These are phyloP conservation scores for Trypanosoma grayi DNA, from an alignment of 208 protist genomes.

Conservation along the genomic window DNA sequence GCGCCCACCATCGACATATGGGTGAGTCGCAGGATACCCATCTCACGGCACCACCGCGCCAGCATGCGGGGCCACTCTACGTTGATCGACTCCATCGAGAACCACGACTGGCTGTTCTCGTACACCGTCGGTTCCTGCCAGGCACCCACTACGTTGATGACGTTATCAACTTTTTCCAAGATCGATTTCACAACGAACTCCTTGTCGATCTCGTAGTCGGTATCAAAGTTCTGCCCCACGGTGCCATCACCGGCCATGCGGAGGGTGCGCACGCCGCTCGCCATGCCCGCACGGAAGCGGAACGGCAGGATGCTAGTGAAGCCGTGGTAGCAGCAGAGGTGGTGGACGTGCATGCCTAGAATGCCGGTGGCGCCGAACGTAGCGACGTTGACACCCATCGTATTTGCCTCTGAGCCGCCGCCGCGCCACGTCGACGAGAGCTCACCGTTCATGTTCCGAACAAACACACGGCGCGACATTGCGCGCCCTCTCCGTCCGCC, in stretches of 20 bases:
- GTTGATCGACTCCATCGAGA: constrained; percentile 89
- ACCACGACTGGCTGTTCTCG: constrained; percentile 90
- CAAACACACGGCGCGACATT: constrained; percentile 88
- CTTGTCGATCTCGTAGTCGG: constrained; percentile 90
- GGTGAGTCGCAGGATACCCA: constrained; percentile 81
- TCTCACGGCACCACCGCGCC: constrained; percentile 82
- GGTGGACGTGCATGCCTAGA: constrained; percentile 74
- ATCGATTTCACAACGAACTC: constrained; percentile 91
- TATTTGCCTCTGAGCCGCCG: constrained; percentile 69
- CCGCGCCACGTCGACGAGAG: constrained; percentile 80
- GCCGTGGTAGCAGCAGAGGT: constrained; percentile 70
- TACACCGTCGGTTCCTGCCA: constrained; percentile 89
- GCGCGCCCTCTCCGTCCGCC: background rate
- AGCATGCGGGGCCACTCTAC: constrained; percentile 91
- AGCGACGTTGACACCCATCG: constrained; percentile 83
- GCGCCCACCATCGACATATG: constrained; percentile 91
- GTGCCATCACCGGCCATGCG: constrained; percentile 80
- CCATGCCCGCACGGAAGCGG: constrained; percentile 78
- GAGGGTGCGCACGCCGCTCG: constrained; percentile 70
- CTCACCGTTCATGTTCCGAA: constrained; percentile 86
- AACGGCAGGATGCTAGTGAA: constrained; percentile 88
- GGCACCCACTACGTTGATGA: constrained; percentile 78
- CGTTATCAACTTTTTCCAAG: constrained; percentile 85
- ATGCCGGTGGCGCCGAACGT: constrained; percentile 86
- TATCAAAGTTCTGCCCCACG: constrained; percentile 86